A percentile compares a stretch with the other conserved stretches of the same genome.
Conservation (phyloP, 345 rosid genomes). For the Citrus maxima region DNA sequence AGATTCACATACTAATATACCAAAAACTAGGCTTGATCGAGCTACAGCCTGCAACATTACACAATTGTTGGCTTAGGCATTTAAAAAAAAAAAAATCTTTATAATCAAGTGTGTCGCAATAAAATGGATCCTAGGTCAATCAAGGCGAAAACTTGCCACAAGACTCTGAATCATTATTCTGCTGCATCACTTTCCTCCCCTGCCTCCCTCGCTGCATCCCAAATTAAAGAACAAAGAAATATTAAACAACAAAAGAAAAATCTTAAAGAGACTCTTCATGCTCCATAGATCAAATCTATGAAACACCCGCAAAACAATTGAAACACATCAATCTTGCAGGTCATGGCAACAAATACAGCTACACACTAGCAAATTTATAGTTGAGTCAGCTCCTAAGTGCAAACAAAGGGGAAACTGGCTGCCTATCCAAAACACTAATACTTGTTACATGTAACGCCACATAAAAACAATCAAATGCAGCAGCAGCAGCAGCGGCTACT, state of each 20-base stretch:
- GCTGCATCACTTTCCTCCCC: constrained; percentile 16
- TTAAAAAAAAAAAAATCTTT: not conserved
- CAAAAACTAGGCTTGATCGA: constrained; percentile 10
- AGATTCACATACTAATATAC: not conserved
- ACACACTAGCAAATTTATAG: not conserved
- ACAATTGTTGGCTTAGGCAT: not conserved
- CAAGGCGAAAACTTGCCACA: not conserved
- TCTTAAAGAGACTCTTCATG: not conserved
- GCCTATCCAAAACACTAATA: not conserved
- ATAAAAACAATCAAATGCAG: not conserved
- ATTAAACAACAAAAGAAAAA: not conserved
- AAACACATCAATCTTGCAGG: not conserved
- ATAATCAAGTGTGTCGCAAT: not conserved
- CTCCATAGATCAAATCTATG: not conserved
- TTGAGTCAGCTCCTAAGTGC: not conserved
- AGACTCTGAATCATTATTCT: constrained; percentile 13
- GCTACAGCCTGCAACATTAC: constrained; percentile 1
- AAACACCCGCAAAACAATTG: not conserved
- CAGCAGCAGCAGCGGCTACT: not conserved
- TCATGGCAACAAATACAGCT: not conserved
- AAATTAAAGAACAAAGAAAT: not conserved
- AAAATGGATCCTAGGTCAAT: not conserved
- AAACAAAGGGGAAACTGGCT: not conserved
- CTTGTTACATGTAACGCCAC: not conserved
- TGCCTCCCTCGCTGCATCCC: constrained; percentile 16